phyloP scores from a whole-genome alignment of 2,329 filamentous ascomycete genomes.

The Onygenales sp. region DNA sequence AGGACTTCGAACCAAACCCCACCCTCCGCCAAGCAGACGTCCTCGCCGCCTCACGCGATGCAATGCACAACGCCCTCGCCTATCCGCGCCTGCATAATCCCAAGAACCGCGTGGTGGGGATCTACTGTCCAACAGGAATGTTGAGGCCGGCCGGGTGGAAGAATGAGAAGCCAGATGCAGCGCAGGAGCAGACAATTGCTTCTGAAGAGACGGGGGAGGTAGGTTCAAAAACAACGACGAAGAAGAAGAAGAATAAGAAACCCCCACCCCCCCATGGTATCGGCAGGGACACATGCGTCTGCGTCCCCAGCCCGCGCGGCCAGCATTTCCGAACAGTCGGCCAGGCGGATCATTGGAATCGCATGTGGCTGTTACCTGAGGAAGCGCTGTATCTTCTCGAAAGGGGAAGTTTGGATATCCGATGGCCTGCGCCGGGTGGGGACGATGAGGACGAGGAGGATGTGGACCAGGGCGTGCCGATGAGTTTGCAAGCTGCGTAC shows the following conservation, averaged over 20 bases:
- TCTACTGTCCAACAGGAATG: slow-evolving; percentile 60
- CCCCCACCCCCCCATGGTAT: slow-evolving; percentile 11
- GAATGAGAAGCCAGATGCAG: slow-evolving; percentile 2
- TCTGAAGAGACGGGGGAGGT: slow-evolving; percentile 12
- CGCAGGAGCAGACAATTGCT: slow-evolving; percentile 11
- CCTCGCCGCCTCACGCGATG: slow-evolving; percentile 70
- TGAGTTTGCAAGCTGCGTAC: slow-evolving; percentile 88
- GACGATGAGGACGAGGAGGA: slow-evolving; percentile 30
- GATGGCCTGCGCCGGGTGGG: slow-evolving; percentile 56
- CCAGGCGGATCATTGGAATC: slow-evolving; percentile 53
- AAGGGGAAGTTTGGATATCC: slow-evolving; percentile 74
- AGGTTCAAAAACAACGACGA: not conserved
- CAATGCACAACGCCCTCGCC: slow-evolving; percentile 80
- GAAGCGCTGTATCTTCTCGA: slow-evolving; percentile 87
- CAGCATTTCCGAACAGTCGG: slow-evolving; percentile 70
- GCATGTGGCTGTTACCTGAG: slow-evolving; percentile 79
- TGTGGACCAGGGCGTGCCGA: slow-evolving; percentile 59
- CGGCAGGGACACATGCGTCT: slow-evolving; percentile 40
- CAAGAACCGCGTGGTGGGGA: slow-evolving; percentile 57
- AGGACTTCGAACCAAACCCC: slow-evolving; percentile 92
- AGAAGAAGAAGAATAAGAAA: slow-evolving; percentile 1
- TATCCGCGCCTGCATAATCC: slow-evolving; percentile 66
- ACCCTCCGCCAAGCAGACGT: slow-evolving; percentile 70
- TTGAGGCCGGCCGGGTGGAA: slow-evolving; percentile 10
- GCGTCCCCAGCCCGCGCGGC: slow-evolving; percentile 62